Percentiles rank a stretch among this genome's conserved stretches.
Conservation (phyloP, 352 stramenopile genomes). For the Phytophthora foliorum region DNA sequence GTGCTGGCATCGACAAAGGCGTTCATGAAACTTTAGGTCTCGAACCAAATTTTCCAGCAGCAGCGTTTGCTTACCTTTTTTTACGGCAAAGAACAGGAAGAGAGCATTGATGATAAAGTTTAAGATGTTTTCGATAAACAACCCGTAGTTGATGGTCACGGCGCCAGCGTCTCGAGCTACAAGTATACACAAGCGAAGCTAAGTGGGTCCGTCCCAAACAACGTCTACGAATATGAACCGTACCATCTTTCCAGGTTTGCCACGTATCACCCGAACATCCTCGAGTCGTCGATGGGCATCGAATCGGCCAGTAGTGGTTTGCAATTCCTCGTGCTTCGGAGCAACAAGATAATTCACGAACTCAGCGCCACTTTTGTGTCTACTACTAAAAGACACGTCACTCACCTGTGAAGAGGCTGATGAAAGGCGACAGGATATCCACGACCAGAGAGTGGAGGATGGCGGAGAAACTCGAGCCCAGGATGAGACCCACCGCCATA, state of each 20-base stretch:
- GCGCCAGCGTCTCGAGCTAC: conserved; percentile 64
- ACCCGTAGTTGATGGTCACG: conserved; percentile 76
- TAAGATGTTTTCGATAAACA: conserved; percentile 76
- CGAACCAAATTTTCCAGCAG: too few relatives aligned
- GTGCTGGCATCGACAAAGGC: conserved; percentile 34
- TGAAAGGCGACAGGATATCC: conserved; percentile 71
- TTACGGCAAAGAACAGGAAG: conserved; percentile 78
- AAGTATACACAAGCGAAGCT: conserved; percentile 6
- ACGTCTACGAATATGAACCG: neutral
- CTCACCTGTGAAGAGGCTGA: conserved; percentile 74
- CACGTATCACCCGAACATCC: conserved; percentile 61
- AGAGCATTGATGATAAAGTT: conserved; percentile 82
- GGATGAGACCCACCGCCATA: conserved; percentile 73
- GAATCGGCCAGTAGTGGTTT: conserved; percentile 70
- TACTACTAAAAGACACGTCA: neutral
- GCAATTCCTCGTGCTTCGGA: conserved; percentile 61
- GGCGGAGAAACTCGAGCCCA: conserved; percentile 70
- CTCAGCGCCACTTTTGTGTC: neutral
- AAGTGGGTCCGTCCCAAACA: neutral
- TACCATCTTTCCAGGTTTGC: conserved; percentile 75
- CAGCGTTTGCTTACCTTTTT: conserved; percentile 53
- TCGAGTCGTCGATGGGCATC: conserved; percentile 46
- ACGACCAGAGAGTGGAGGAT: conserved; percentile 80
- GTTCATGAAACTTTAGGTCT: neutral
- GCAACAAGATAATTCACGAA: neutral